Evolutionary conservation across 139 green algal species (phyloP).

Genomic region (Raphidocelis subcapitata): DNA sequence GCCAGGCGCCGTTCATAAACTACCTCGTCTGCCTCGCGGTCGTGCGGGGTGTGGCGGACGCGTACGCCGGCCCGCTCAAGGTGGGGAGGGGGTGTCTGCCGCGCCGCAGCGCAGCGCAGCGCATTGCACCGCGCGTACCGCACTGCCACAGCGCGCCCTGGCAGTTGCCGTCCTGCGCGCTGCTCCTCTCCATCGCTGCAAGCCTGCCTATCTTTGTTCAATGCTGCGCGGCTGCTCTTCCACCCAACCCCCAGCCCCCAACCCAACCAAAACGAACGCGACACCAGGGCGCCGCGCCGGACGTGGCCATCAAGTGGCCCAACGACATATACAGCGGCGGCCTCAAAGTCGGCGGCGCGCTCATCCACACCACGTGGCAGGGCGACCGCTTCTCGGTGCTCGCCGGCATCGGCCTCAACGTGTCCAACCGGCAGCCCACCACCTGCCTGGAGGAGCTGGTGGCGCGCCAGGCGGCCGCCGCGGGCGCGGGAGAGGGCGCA

Average conservation of each 20-base stretch:
- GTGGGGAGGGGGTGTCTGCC: no score
- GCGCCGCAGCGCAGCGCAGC: no score
- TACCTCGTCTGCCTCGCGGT: constrained; percentile 91
- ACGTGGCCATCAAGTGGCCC: constrained; percentile 93
- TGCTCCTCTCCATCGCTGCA: no score
- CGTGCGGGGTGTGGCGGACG: constrained; percentile 69
- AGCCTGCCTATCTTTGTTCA: no score
- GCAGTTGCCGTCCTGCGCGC: no score
- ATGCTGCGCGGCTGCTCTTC: no score
- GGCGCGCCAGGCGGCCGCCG: constrained; percentile 8
- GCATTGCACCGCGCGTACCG: no score
- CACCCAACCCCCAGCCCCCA: no score
- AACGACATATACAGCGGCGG: constrained; percentile 89
- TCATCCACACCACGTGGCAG: constrained; percentile 85
- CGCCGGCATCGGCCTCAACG: constrained; percentile 88
- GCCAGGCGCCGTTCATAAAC: constrained; percentile 88
- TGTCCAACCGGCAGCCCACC: constrained; percentile 86
- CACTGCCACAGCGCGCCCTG: no score
- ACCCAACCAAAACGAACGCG: no score
- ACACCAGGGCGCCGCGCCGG: background rate
- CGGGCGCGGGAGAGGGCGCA: constrained; percentile 1
- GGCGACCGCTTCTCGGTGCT: constrained; percentile 63
- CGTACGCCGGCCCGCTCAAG: background rate
- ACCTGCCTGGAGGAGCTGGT: constrained; percentile 86
- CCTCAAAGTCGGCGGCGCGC: constrained; percentile 89